Evolutionary conservation across 768 basidiomycete species (phyloP), one percentile per base, ranked within the genome.

Genomic region (Boletus sp.): DNA sequence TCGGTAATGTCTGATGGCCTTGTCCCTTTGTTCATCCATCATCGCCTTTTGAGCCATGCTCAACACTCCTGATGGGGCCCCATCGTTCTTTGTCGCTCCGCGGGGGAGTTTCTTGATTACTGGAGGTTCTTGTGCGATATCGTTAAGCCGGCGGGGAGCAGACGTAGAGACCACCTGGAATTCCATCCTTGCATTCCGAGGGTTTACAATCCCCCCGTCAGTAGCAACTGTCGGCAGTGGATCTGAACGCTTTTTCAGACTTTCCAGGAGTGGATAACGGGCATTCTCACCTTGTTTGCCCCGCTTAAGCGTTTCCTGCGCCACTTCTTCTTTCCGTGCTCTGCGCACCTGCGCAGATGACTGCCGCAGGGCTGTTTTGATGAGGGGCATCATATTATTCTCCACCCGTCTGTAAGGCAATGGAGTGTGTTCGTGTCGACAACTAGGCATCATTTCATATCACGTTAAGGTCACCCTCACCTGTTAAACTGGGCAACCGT

Each of bases 21-120:
- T 84, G 61, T 87, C 84, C 57, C 90, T 77, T 68, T 91, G 89
- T 49, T 76, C 75, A 62, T 87, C 87, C 81, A 93, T 83, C 83
- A 88, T 83, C 7, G 77, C 76, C 65, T 82, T 84, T 72, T 90
- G 88, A 14, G 85, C 83, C 80, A 90, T 84, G 29, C 85, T 86
- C 30, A 91, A 59, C 8, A 88, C 77, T 3, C 77, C 78, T 39
- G 54, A 49, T 57, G 64, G 62, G 75, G 72, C 54, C 63, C 63
- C 54, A 47, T 47, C 63, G 45, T 42, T 61, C 58, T 54, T 57
- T 2, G 57, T 60, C 13, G 71, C 78, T 29, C 80, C 77, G 21
- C 83, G 79, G 21, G 83, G 81, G 7, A 82, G 70, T 55, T 75
- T 79, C 56, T 75, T 83, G 34, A 90, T 66, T 38, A 79, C 77